Evolutionary conservation across 495 filamentous ascomycete species (phyloP).

Genomic region (Aspergillus cavernicola): DNA sequence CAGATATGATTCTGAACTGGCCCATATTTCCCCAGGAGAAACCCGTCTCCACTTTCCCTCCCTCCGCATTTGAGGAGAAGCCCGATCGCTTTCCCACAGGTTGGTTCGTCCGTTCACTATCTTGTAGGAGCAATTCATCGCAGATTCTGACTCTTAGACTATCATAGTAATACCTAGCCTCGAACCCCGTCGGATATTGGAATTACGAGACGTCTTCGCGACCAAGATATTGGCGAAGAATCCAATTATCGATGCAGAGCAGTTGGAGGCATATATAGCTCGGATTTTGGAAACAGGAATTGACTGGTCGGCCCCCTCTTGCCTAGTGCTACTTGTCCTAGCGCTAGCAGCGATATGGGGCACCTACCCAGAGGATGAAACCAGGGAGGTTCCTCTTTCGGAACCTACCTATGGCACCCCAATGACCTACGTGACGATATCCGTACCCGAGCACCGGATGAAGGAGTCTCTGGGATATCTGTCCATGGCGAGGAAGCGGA

Average conservation of each 20-base stretch:
- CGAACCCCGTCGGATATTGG: constrained; percentile 23
- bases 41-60: constrained; percentile 26
- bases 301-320: constrained; percentile 32
- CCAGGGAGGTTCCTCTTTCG: constrained; percentile 18
- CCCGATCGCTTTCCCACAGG: constrained; percentile 22
- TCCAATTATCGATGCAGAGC: constrained; percentile 25
- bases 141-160: neutral
- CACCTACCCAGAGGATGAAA: constrained; percentile 30
- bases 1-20: constrained; percentile 32
- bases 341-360: constrained; percentile 36
- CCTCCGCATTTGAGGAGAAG: constrained; percentile 26
- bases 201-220: constrained; percentile 27
- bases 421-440: constrained; percentile 21
- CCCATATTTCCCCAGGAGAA: constrained; percentile 28
- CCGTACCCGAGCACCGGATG: constrained; percentile 23
- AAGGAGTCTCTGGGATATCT: constrained; percentile 27
- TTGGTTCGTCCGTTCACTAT: constrained; percentile 7
- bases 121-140: neutral
- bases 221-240: constrained; percentile 30
- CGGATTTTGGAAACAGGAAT: constrained; percentile 27
- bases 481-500: constrained; percentile 32
- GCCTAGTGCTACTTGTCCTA: constrained; percentile 32
- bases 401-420: constrained; percentile 17
- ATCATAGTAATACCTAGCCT: constrained; percentile 17
- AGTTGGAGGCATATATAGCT: constrained; percentile 24